Base-by-base conservation (phyloP, 1,139 yeast species). In the Casaregolazyma lundiana region DNA sequence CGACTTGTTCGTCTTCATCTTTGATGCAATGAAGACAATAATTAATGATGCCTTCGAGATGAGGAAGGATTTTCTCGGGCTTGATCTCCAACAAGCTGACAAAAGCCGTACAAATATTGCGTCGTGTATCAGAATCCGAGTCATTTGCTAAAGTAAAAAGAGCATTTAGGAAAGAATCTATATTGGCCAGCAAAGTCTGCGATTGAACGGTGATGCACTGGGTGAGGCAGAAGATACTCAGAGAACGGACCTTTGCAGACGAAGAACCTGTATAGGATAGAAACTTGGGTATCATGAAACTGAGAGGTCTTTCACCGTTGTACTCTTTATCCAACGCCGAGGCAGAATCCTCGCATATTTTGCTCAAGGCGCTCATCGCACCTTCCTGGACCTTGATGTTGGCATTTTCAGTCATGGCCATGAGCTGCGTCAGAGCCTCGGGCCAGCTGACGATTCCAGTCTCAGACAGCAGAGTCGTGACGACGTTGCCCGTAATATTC, bases 401-500 rank as follows among this genome's bases (percentile, higher is more conserved):
- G 1, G 66, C 64, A 20, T 65, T 66, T 18, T 71, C 70, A 3
- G 83, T 76, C 58, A 88, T 65, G 47, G 76, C 77, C 57, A 89
- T 65, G 46, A 92, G 72, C 54, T 78, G 81, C 1, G 85, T 81
- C 26, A 92, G 68, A 19, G 84, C 74, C 38, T 77, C 78, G 2
- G 95, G 89, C 96, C 96, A 88, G 24, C 75, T 72, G 26, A 70
- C 66, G 38, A 86, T 72, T 1, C 96, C 95, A 42, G 80, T 77
- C n/a, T 78, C 71, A 6, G 84, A 73, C 56, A 90, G 84, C 36
- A 92, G 68, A 0, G 96, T 76, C 1, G 97, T 86, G 45, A 92
- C 81, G 45, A 89, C 95, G 60, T 83, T 90, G 39, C 97, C 96
- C 11, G 96, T 82, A 51, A 90, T 87, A 60, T 86, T 88, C 52